A percentile compares a stretch with the other conserved stretches of the same genome.
Evolutionary conservation across 2,329 filamentous ascomycete species (phyloP).

Genomic region (Colletotrichum lentis): DNA sequence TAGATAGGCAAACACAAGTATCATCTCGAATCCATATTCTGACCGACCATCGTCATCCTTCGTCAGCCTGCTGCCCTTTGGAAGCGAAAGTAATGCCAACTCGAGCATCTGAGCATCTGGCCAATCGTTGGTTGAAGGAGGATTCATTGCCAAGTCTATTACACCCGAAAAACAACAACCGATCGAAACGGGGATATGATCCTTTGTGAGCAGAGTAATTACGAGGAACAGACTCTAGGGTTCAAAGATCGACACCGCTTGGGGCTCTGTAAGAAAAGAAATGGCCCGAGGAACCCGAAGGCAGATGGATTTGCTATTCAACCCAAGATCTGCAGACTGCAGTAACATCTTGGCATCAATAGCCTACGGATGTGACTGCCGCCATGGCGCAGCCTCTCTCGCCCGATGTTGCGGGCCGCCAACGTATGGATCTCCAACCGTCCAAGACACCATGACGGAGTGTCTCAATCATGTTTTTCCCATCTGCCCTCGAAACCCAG

Average conservation of each 20-base stretch:
- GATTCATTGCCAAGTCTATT: background rate
- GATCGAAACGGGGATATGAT: background rate
- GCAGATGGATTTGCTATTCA: background rate
- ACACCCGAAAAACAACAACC: background rate
- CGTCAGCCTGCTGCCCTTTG: background rate
- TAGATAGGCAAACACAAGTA: background rate
- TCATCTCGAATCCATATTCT: background rate
- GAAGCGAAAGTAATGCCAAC: background rate
- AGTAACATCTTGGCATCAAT: too few species aligned
- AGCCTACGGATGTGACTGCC: background rate
- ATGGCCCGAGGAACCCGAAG: background rate
- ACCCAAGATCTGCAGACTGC: background rate
- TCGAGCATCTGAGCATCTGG: background rate
- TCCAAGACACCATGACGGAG: background rate
- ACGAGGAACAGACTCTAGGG: background rate
- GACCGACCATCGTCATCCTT: background rate
- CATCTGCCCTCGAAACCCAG: too few species aligned
- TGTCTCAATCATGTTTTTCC: background rate
- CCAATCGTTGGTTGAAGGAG: background rate
- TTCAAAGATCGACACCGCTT: background rate
- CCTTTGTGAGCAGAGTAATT: background rate
- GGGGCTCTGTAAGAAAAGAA: background rate
- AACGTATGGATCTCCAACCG: background rate
- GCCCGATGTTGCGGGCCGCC: conserved; percentile 1
- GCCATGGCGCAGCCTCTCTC: background rate